phyloP scores from a whole-genome alignment of 176 grass and related monocot genomes.

The Miscanthus lutarioriparius region DNA sequence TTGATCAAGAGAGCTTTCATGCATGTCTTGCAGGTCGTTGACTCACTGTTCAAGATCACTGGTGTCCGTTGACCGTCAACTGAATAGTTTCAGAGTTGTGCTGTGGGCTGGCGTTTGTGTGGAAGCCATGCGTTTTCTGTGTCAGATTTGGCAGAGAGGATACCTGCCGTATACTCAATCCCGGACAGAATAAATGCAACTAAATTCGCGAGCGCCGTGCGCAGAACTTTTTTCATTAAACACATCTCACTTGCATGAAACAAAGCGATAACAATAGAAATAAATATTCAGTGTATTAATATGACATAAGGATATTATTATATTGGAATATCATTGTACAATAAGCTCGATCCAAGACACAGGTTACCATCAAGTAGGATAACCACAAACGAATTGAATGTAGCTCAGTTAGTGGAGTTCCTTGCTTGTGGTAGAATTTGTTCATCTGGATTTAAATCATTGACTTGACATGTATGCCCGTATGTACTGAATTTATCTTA shows the following conservation, averaged over 20 bases:
- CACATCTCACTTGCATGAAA: not conserved
- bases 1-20: not conserved
- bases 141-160: slow-evolving; percentile 20
- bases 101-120: not conserved
- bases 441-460: not conserved
- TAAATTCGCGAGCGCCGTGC: not conserved
- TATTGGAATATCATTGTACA: no score
- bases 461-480: no score
- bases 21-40: not conserved
- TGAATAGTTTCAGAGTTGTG: no score
- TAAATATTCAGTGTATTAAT: not conserved
- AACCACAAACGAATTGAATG: not conserved
- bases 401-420: no score
- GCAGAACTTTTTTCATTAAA: no score
- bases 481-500: not conserved
- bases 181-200: not conserved
- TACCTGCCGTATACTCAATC: slow-evolving; percentile 30
- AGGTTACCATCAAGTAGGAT: not conserved
- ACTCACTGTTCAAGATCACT: not conserved
- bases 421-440: no score
- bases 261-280: not conserved
- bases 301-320: not conserved
- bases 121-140: not conserved
- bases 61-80: not conserved
- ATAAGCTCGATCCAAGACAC: not conserved